Conservation (phyloP, 139 green algal species). For the Coccomyxa sp. region DNA sequence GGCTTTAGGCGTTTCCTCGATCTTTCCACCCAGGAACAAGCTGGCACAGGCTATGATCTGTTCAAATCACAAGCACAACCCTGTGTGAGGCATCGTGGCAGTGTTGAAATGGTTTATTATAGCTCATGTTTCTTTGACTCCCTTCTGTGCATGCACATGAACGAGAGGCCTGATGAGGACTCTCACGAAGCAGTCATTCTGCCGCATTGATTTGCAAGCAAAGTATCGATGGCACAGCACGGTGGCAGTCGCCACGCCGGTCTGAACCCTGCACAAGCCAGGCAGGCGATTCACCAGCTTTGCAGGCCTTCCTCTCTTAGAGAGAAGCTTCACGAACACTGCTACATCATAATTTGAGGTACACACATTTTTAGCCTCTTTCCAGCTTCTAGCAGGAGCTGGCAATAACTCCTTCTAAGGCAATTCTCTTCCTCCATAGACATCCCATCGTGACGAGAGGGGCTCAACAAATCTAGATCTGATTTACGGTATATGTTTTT, state of each 20-base stretch:
- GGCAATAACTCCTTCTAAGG: background rate
- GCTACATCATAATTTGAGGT: background rate
- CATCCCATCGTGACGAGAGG: background rate
- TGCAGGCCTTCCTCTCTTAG: too few relatives aligned
- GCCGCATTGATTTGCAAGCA: constrained; percentile 48
- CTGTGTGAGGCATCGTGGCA: too few relatives aligned
- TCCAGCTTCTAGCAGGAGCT: background rate
- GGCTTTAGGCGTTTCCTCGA: constrained; percentile 74
- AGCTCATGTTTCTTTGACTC: too few relatives aligned
- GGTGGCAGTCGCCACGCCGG: constrained; percentile 38
- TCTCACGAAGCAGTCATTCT: constrained; percentile 64
- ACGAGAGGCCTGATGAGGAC: too few relatives aligned
- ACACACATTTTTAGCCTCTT: background rate
- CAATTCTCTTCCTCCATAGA: background rate
- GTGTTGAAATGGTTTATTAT: too few relatives aligned
- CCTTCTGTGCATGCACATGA: too few relatives aligned
- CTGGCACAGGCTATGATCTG: constrained; percentile 77
- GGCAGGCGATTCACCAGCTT: too few relatives aligned
- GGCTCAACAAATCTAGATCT: too few relatives aligned
- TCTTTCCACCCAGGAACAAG: constrained; percentile 84
- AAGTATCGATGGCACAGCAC: constrained; percentile 70
- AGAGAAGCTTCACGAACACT: too few relatives aligned
- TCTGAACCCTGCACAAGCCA: constrained; percentile 23
- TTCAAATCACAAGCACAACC: background rate
- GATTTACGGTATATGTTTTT: too few relatives aligned